Conservation (phyloP, 164 flowering plant species). For the Paratinospora sagittata region DNA sequence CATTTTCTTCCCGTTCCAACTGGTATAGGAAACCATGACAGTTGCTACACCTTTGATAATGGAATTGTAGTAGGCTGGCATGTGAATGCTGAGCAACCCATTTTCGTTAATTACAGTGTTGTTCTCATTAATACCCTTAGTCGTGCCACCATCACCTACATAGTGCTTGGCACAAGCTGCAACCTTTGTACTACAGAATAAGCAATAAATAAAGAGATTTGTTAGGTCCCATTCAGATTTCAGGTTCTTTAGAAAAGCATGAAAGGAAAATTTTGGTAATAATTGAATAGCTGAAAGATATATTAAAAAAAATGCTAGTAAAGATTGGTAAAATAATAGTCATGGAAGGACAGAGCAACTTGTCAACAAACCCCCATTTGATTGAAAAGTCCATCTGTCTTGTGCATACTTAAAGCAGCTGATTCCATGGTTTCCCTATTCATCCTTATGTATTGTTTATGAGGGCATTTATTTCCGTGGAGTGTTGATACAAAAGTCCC, state of each 20-base stretch:
- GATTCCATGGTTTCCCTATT: no score
- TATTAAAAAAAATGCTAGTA: no score
- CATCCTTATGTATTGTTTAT: no score
- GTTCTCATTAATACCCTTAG: slow-evolving; percentile 37
- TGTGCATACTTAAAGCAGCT: no score
- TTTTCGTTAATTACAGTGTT: slow-evolving; percentile 30
- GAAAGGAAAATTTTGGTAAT: neutral
- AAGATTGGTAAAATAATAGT: no score
- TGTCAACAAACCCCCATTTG: no score
- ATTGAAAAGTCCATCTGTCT: no score
- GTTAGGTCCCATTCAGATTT: neutral
- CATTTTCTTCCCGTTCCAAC: slow-evolving; percentile 44
- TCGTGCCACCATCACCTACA: slow-evolving; percentile 49
- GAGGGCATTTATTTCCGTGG: no score
- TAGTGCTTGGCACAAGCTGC: slow-evolving; percentile 46
- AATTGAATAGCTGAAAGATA: no score
- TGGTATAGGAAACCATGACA: slow-evolving; percentile 46
- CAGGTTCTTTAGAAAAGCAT: neutral
- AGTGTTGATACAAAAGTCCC: no score
- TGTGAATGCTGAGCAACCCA: slow-evolving; percentile 34
- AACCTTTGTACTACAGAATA: slow-evolving; percentile 25
- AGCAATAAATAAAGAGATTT: neutral
- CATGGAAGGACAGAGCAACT: no score
- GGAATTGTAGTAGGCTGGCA: slow-evolving; percentile 39
- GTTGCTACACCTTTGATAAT: slow-evolving; percentile 42